Base-by-base conservation (phyloP, 2,329 filamentous ascomycete species). In the Pseudovirgaria hyperparasitica region DNA sequence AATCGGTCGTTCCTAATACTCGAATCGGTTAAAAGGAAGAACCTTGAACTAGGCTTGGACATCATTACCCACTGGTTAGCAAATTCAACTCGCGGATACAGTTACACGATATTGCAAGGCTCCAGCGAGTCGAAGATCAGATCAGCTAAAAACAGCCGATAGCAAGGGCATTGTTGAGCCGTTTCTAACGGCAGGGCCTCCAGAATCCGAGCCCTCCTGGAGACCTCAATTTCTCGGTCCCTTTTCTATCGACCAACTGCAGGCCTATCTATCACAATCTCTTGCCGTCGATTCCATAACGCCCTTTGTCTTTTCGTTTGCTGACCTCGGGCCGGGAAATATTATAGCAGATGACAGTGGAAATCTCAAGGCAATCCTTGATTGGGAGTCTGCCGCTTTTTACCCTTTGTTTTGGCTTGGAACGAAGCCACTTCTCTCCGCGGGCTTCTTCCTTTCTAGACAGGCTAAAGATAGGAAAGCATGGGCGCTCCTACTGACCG, bases 381-480 rank as follows among this genome's bases (percentile, higher is more conserved):
- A 31, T 20, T 31, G 29, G 29, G 29, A 31, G 21, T 27, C 24
- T 27, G 29, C 29, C 19, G 29, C 24, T 16, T 31, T 27, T 25
- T 31, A 31, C 21, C 29, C 29, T 7, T 19, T 3, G 20, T 31
- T 31, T 18, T 31, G 24, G 29, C 20, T 31, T 16, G 29, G 19
- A 11, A 31, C 29, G 12, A 31, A 31, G 16, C 29, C 29, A 21
- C 29, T 27, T 14, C 15, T 31, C 17, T 27, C 24, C 27, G 24
- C 24, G 17, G 29, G 29, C 16, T 31, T 31, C 21, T 22, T 15
- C 21, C 18, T 31, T 22, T n/a, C n/a, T n/a, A n/a, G n/a, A n/a
- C 18, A 13, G 16, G 19, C 16, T 27, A 22, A 9, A 16, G 25
- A 29, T 16, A 29, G 7, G 27, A 17, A 17, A 12, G 21, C 21